These are phyloP conservation scores for Penicillium sp. DNA, from an alignment of 2,329 filamentous ascomycete species.

Conservation along the genomic window DNA sequence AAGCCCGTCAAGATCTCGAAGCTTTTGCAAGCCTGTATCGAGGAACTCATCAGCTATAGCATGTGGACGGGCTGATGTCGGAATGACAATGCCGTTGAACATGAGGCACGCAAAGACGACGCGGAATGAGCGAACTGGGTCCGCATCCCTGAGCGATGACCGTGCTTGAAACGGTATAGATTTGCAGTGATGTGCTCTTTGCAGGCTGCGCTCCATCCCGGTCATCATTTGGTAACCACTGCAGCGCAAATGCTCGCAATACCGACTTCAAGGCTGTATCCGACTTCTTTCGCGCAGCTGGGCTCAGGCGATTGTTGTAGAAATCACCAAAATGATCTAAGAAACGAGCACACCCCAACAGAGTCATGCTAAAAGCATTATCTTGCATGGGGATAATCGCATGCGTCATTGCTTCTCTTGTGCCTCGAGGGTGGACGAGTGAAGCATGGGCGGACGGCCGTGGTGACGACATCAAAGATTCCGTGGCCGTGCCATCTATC, in stretches of 20 bases:
- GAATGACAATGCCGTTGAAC: slow-evolving; percentile 21
- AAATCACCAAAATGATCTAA: slow-evolving; percentile 23
- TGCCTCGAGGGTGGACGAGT: neutral
- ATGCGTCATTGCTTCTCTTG: neutral
- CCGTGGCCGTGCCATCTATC: neutral
- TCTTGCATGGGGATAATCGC: neutral
- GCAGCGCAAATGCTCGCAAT: slow-evolving; percentile 16
- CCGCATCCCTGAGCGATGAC: slow-evolving; percentile 4
- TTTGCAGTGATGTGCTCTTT: neutral
- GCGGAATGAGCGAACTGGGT: slow-evolving; percentile 18
- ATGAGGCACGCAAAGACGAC: slow-evolving; percentile 19
- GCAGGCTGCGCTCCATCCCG: neutral
- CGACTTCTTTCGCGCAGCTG: slow-evolving; percentile 10
- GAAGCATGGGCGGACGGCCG: neutral
- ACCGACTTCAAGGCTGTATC: slow-evolving; percentile 19
- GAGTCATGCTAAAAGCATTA: slow-evolving; percentile 8
- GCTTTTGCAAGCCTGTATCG: slow-evolving; percentile 12
- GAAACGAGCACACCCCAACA: slow-evolving; percentile 19
- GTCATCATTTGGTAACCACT: slow-evolving; percentile 9
- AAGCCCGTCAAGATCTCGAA: slow-evolving; percentile 11
- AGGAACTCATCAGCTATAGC: slow-evolving; percentile 14
- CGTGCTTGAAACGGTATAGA: slow-evolving; percentile 13
- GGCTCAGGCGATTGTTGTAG: slow-evolving; percentile 18
- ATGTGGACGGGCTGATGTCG: slow-evolving; percentile 4
- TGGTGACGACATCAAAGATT: neutral